Conservation (phyloP, 2,329 filamentous ascomycete genomes). For the Metarhizium humberi region DNA sequence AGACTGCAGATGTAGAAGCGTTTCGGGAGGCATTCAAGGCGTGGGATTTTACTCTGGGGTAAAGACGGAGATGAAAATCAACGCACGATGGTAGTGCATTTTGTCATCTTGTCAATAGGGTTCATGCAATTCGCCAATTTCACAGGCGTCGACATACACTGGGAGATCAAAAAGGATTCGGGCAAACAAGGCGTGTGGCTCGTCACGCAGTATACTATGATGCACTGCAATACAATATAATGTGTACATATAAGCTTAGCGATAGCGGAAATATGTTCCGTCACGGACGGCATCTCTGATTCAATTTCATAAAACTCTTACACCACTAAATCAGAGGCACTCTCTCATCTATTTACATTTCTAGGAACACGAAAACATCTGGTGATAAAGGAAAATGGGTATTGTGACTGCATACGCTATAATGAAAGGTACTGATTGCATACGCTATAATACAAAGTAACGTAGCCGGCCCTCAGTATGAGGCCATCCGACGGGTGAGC, state of each 20-base stretch:
- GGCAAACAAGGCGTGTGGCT: background rate
- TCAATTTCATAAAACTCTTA: background rate
- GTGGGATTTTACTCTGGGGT: conserved; percentile 67
- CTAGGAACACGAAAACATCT: background rate
- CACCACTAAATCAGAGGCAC: background rate
- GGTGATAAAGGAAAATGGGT: conserved; percentile 1
- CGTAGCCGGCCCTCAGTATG: conserved; percentile 38
- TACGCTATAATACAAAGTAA: conserved; percentile 2
- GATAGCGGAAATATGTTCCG: background rate
- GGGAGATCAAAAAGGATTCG: background rate
- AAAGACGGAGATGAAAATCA: conserved; percentile 1
- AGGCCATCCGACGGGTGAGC: conserved; percentile 53
- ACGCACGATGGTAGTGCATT: no score
- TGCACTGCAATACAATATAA: background rate
- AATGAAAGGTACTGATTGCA: background rate
- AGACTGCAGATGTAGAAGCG: conserved; percentile 64
- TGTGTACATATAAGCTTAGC: background rate
- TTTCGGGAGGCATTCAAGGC: conserved; percentile 77
- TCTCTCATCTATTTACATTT: background rate
- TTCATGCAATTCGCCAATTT: background rate
- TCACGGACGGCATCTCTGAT: background rate
- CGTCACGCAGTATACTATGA: background rate
- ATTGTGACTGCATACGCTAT: conserved; percentile 6
- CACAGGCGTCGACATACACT: background rate
- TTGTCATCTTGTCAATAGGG: no score